Evolutionary conservation across 2,329 filamentous ascomycete genomes (phyloP), one percentile per base, ranked within the genome.

Genomic region (Verruconis gallopava): DNA sequence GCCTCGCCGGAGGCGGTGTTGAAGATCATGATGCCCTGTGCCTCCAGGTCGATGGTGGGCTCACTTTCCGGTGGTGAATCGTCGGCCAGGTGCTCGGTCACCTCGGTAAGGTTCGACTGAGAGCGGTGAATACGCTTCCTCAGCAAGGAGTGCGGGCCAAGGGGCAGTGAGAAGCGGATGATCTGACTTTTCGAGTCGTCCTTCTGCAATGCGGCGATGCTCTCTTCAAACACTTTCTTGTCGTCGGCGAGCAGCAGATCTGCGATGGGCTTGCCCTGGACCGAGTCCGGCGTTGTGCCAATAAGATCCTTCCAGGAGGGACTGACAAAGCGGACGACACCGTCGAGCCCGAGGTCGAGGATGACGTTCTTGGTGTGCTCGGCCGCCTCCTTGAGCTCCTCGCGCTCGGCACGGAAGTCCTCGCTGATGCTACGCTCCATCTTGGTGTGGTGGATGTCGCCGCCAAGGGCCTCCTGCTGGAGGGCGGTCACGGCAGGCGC

Each of bases 1-100:
- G 91, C 84, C 43, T 79, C 81, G 40, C 85, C 86, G 28, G 85
- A 84, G 11, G 81, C 75, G 47, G 82, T 78, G 59, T 96, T 88
- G 58, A 94, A 96, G 4, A 96, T 85, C 81, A 96, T 93, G 55
- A 98, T 98, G 17, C 91, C 91, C 62, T 98, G 91, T 4, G 85
- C 93, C 64, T 98, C 93, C 46, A 98, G 73, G 47, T 86, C 81
- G 46, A 94, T 70, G 30, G 76, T 69, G 14, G 63, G 55, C 20
- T 61, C 55, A 42, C 64, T 56, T 19, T 53, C 37, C 57, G 41
- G 42, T n/a, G 46, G 40, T 39, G 52, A 46, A 21, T 57, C 56
- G 17, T 67, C 63, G 37, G 42, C 37, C 6, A 49, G 45, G 19
- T 56, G 57, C 13, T 44, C 35, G 19, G 3, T 5, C 4, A 20